Conservation (phyloP, 768 basidiomycete genomes). For the Rhizopogon roseolus region DNA sequence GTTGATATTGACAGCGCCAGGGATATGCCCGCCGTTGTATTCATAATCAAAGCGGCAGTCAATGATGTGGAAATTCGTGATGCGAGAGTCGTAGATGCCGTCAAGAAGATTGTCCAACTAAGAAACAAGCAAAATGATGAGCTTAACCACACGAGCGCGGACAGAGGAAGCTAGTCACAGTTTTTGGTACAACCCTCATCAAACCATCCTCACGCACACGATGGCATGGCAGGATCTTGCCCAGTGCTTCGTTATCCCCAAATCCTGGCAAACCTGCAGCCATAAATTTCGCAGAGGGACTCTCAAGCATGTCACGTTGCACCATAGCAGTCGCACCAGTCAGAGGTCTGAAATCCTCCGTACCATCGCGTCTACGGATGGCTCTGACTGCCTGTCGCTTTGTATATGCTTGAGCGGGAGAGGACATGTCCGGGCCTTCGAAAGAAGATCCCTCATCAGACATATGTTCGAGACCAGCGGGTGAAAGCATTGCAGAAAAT, state of each 20-base stretch:
- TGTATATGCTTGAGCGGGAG: conserved; percentile 77
- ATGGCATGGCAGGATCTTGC: conserved; percentile 93
- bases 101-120: conserved; percentile 78
- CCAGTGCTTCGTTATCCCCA: conserved; percentile 88
- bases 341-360: conserved; percentile 72
- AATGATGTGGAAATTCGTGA: conserved; percentile 73
- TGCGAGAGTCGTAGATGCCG: conserved; percentile 62
- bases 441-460: conserved; percentile 50
- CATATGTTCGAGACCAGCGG: conserved; percentile 37
- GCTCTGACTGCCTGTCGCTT: conserved; percentile 75
- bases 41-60: conserved; percentile 99
- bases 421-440: conserved; percentile 62
- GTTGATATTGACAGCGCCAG: conserved; percentile 89
- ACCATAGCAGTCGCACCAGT: conserved; percentile 60
- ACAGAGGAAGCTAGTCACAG: conserved; percentile 46
- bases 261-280: conserved; percentile 74
- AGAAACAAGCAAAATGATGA: conserved; percentile 8
- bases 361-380: conserved; percentile 74
- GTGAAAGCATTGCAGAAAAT: conserved; percentile 67
- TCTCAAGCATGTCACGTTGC: conserved; percentile 41
- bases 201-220: conserved; percentile 92
- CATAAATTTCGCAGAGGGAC: conserved; percentile 53
- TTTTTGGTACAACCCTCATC: conserved; percentile 80
- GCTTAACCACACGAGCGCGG: not conserved
- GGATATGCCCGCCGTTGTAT: conserved; percentile 89